phyloP scores from a whole-genome alignment of 169 alveolate species.

The Sarcocystis neurona region DNA sequence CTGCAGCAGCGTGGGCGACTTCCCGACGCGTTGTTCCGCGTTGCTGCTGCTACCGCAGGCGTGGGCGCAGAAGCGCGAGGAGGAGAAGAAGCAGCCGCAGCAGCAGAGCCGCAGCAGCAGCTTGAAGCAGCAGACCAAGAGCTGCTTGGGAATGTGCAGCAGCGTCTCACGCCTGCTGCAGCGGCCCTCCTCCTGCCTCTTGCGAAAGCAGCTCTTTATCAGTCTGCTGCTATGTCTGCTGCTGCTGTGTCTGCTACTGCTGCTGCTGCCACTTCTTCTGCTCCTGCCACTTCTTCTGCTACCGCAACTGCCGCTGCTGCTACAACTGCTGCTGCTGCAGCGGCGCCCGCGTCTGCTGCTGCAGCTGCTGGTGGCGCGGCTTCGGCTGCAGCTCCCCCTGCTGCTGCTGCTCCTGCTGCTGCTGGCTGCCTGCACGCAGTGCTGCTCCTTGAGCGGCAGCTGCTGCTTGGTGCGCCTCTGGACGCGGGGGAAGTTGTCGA shows the following conservation, averaged over 20 bases:
- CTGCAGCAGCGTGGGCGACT: slow-evolving; percentile 33
- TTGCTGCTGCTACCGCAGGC: slow-evolving; percentile 38
- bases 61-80: not conserved
- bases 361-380: no score
- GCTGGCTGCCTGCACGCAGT: slow-evolving; percentile 49
- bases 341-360: no score
- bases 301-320: no score
- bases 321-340: no score
- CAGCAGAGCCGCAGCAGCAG: not conserved
- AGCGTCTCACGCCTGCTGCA: slow-evolving; percentile 32
- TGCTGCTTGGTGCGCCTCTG: slow-evolving; percentile 40
- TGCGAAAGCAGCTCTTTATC: slow-evolving; percentile 48
- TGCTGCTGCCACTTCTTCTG: no score
- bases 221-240: slow-evolving; percentile 11
- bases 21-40: slow-evolving; percentile 51
- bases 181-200: slow-evolving; percentile 50
- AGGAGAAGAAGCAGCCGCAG: no score
- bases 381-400: no score
- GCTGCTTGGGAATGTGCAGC: slow-evolving; percentile 3
- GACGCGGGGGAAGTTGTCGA: slow-evolving; percentile 31
- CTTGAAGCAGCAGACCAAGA: not conserved
- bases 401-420: no score
- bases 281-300: no score
- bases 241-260: no score
- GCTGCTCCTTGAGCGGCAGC: slow-evolving; percentile 62